Evolutionary conservation across 192 early-diverging fungal species (phyloP).

Genomic region (Coemansia sp.): DNA sequence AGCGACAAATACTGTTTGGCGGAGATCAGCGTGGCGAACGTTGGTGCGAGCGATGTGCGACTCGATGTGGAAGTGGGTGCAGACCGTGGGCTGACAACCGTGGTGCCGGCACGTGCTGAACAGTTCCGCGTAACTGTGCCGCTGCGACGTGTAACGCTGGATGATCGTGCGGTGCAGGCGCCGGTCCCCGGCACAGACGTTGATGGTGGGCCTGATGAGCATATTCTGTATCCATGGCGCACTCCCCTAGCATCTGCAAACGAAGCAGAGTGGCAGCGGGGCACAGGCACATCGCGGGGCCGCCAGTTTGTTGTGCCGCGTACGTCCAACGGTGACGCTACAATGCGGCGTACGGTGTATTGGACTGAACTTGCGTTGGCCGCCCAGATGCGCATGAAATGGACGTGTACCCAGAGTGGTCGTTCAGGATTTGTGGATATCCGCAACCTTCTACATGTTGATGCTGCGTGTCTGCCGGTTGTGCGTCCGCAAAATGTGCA

Average conservation of each 20-base stretch:
- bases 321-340: constrained; percentile 10
- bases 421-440: constrained; percentile 37
- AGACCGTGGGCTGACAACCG: not conserved
- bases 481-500: constrained; percentile 19
- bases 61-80: constrained; percentile 23
- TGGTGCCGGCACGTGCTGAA: not conserved
- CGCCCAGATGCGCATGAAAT: constrained; percentile 32
- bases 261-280: constrained; percentile 17
- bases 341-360: constrained; percentile 18
- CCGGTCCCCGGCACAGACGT: constrained; percentile 44
- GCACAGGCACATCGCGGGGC: constrained; percentile 1
- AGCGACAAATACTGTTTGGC: constrained; percentile 35
- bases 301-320: constrained; percentile 44
- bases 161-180: not conserved
- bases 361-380: constrained; percentile 39
- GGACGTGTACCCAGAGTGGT: constrained; percentile 25
- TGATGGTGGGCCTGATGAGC: constrained; percentile 33
- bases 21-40: constrained; percentile 29
- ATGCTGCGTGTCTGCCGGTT: constrained; percentile 1
- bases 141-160: constrained; percentile 22
- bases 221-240: constrained; percentile 45
- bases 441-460: constrained; percentile 17
- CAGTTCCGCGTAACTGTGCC: constrained; percentile 32
- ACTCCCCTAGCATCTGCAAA: not conserved
- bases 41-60: constrained; percentile 20